Conservation (phyloP, 2,329 filamentous ascomycete species). For the Davidsoniella eucalypti region DNA sequence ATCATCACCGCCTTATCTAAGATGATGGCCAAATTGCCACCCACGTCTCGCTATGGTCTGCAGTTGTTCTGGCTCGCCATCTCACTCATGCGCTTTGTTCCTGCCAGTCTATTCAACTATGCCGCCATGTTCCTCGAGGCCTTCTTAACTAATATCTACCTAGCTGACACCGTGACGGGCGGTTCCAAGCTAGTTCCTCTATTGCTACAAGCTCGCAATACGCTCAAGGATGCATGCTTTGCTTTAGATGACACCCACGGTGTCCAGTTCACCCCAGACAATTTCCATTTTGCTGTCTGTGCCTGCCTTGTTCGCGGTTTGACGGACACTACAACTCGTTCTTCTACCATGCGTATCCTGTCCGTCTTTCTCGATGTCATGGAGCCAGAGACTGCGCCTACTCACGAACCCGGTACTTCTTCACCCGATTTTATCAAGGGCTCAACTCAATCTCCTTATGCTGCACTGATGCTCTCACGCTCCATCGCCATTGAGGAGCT, state of each 20-base stretch:
- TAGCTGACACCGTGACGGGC: constrained; percentile 40
- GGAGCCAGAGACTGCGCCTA: constrained; percentile 15
- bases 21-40: constrained; percentile 53
- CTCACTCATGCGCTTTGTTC: constrained; percentile 47
- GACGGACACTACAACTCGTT: constrained; percentile 43
- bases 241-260: constrained; percentile 49
- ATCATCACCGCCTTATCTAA: constrained; percentile 52
- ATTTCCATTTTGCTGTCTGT: constrained; percentile 51
- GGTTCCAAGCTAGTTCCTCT: constrained; percentile 38
- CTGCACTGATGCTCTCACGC: constrained; percentile 41
- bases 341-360: constrained; percentile 41
- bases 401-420: constrained; percentile 17
- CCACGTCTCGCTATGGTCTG: constrained; percentile 48
- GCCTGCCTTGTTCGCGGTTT: constrained; percentile 48
- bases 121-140: constrained; percentile 48
- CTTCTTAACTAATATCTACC: constrained; percentile 46
- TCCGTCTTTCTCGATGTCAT: constrained; percentile 38
- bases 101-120: constrained; percentile 46
- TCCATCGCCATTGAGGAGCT: constrained; percentile 41
- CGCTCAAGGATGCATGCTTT: constrained; percentile 44
- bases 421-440: constrained; percentile 13
- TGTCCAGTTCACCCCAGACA: constrained; percentile 45
- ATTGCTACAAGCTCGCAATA: constrained; percentile 42
- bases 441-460: constrained; percentile 33
- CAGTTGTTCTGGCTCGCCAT: constrained; percentile 57